Base-by-base conservation (phyloP, 2,329 filamentous ascomycete genomes). In the Hypoxylon sp. region DNA sequence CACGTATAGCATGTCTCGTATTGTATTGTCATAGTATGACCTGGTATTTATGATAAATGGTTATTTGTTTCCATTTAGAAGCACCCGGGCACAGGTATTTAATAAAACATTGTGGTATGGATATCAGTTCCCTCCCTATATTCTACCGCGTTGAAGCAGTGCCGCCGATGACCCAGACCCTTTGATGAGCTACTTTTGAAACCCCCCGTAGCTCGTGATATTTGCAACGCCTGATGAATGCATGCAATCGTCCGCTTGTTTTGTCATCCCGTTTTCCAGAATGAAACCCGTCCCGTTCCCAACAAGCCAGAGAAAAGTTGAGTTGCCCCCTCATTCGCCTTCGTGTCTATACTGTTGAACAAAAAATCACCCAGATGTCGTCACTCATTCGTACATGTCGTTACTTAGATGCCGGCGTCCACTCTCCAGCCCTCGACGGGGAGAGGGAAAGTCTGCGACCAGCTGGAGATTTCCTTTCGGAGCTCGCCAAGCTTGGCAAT, bases 401-500 rank as follows among this genome's bases (percentile, higher is more conserved):
- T 23, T 41, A 26, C 56, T 81, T 83, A 86, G 70, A 86, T 75
- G 66, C 82, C 82, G 59, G 83, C 83, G 68, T 86, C 84, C 56
- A 79, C 73, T 71, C 86, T 83, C 86, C 86, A 88, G 71, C 86
- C 86, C 81, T 88, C 86, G 64, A 96, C 88, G 60, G 95, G 95
- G 62, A 99, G 89, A 72, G 95, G 95, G 90, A 97, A 99, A 67
- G 85, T 86, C 74, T 83, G 84, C 74, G 91, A 91, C 94, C 94
- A 99, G 45, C 80, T 79, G 42, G 91, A 83, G 75, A 99, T 92
- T 84, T 98, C 94, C 81, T 92, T 89, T 82, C 88, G 90, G 75
- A 97, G 84, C 68, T 83, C 85, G 75, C 90, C 88, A 79, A 99
- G 94, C 82, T 93, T 90, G 60, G 85, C 78, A 45, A 96, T 83